Percentiles rank a stretch among this genome's conserved stretches.
phyloP scores from a whole-genome alignment of 148 eudicot genomes.

The Cornus kousa region DNA sequence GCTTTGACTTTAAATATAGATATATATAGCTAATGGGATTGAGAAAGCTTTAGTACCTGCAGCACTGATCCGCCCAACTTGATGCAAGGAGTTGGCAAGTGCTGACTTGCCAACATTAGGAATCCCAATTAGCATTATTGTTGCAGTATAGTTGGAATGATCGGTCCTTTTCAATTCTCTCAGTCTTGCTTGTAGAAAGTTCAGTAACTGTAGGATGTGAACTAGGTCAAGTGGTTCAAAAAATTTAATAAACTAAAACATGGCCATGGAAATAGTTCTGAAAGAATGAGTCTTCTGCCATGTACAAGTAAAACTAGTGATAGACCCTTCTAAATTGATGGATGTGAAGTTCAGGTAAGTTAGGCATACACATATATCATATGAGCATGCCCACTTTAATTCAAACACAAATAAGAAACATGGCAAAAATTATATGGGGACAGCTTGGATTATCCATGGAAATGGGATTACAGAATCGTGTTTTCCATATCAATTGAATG shows the following conservation, averaged over 20 bases:
- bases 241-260: neutral
- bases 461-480: neutral
- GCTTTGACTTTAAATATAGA: neutral
- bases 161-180: conserved; percentile 47
- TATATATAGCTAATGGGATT: neutral
- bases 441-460: neutral
- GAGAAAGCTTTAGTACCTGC: conserved; percentile 39
- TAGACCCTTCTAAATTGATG: neutral
- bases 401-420: neutral
- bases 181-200: conserved; percentile 62
- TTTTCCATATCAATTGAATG: neutral
- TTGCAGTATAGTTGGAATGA: conserved; percentile 41
- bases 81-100: conserved; percentile 82
- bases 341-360: neutral
- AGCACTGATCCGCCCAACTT: conserved; percentile 73
- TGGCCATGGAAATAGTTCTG: neutral
- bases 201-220: conserved; percentile 53
- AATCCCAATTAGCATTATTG: conserved; percentile 64
- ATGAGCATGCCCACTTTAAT: neutral
- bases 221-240: neutral
- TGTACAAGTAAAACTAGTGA: neutral
- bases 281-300: neutral
- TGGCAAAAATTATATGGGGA: neutral
- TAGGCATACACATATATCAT: neutral
- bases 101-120: conserved; percentile 92